Conservation (phyloP, 148 eudicot species). For the Cornus kousa region DNA sequence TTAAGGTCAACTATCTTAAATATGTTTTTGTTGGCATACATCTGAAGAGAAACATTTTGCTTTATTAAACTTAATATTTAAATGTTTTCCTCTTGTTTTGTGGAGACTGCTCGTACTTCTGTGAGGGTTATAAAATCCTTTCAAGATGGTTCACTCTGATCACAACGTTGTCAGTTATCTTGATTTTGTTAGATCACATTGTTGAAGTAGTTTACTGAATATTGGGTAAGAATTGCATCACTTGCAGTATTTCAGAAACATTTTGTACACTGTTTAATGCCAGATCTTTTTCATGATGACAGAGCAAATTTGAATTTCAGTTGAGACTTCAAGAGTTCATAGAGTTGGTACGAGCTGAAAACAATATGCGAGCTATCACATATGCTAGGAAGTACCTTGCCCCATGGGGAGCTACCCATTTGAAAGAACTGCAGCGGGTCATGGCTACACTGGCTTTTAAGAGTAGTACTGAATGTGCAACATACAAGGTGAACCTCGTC, state of each 20-base stretch:
- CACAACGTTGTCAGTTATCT: background rate
- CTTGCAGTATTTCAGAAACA: background rate
- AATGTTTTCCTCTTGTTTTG: background rate
- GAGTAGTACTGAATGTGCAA: constrained; percentile 80
- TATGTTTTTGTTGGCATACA: background rate
- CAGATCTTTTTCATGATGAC: constrained; percentile 20
- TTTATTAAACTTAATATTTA: background rate
- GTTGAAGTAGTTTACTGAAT: background rate
- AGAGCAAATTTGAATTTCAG: constrained; percentile 98
- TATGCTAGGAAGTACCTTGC: constrained; percentile 93
- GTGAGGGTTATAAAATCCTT: background rate
- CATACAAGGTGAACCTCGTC: constrained; percentile 68
- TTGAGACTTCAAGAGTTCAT: constrained; percentile 95
- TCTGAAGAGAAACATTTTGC: background rate
- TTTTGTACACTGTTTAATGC: background rate
- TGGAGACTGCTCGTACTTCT: background rate
- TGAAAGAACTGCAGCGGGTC: constrained; percentile 95
- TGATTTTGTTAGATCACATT: background rate
- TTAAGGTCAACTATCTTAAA: background rate
- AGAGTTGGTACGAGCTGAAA: constrained; percentile 89
- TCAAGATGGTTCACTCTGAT: background rate
- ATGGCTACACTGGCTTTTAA: constrained; percentile 90
- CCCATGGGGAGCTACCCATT: constrained; percentile 86
- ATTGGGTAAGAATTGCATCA: background rate
- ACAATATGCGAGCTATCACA: constrained; percentile 64